Base-by-base conservation (phyloP, 164 flowering plant genomes). In the Nelumbo lutea region DNA sequence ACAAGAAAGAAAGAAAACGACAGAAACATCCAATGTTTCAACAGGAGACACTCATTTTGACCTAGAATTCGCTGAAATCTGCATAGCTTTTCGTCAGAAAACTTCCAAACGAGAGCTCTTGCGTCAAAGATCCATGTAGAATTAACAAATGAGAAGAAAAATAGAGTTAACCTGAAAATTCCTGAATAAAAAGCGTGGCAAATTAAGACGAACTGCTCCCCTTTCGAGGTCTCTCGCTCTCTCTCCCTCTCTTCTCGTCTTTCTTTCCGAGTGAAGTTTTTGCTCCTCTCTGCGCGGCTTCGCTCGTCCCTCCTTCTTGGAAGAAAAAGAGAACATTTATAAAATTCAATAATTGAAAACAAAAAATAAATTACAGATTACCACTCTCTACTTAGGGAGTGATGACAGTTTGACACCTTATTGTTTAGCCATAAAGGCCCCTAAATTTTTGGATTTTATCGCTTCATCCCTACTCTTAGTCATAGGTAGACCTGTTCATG, bases 51-150 rank as follows among this genome's bases (percentile, higher is more conserved):
- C 6, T 15, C 43, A 43, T 52, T 59, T 46, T 27, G 63, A 14
- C 45, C 53, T 66, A 6, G 68, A 66, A 64, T 5, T 58, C 70
- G 59, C 14, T 10, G 61, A 72, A 72, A 50, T 39, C 7, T 43
- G 70, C 27, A 61, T 61, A 57, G 27, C 43, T 60, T 61, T 60
- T 13, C 8, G 42, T 47, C 51, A 60, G 27, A 66, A 60, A 5
- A 50, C 45, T 52, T 52, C 66, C 66, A 72, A 72, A 66, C 3
- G 52, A 48, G 15, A 72, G 70, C 70, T 61, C 66, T n/a, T 61
- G 48, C 46, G 66, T 41, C 51, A 61, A 11, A 72, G 65, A 66
- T 66, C 51, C 66, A 27, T 38, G 41, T 15, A 57, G 13, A 66
- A 42, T 60, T 42, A 42, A 53, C 1, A 11, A 53, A 53, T 13